phyloP scores from a whole-genome alignment of 345 rosid species.

The Diplotaxis tenuifolia region DNA sequence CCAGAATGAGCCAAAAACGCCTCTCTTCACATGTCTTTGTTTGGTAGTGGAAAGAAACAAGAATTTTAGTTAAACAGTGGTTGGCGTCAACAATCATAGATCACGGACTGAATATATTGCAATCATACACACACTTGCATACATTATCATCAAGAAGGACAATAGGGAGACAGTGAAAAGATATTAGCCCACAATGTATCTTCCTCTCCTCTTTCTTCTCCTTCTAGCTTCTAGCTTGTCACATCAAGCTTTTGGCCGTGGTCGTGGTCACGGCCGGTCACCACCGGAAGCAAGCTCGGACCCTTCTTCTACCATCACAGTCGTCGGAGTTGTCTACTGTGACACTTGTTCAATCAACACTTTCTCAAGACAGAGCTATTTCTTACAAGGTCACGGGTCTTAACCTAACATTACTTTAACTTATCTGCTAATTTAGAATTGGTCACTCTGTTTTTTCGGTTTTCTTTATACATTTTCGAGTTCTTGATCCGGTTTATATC shows the following conservation, averaged over 20 bases:
- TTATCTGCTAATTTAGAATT: background rate
- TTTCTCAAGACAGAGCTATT: conserved; percentile 79
- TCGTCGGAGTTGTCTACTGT: conserved; percentile 76
- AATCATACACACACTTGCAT: conserved; percentile 29
- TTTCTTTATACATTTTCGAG: background rate
- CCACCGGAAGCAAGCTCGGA: conserved; percentile 22
- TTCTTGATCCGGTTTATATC: background rate
- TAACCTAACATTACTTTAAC: background rate
- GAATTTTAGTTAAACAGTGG: conserved; percentile 40
- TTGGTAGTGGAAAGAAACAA: conserved; percentile 48
- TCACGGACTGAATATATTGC: conserved; percentile 64
- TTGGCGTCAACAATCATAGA: conserved; percentile 44
- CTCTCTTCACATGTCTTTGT: conserved; percentile 88
- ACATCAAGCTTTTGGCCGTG: conserved; percentile 29
- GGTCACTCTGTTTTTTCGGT: background rate
- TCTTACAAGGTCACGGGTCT: conserved; percentile 67
- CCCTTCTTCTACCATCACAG: conserved; percentile 59
- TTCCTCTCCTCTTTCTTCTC: conserved; percentile 34
- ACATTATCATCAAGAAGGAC: conserved; percentile 29
- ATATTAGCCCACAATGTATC: conserved; percentile 43
- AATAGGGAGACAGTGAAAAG: conserved; percentile 5
- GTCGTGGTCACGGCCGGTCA: conserved; percentile 18
- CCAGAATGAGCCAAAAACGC: conserved; percentile 41
- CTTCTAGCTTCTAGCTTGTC: conserved; percentile 42
- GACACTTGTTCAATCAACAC: conserved; percentile 61